phyloP scores from a whole-genome alignment of 2,329 filamentous ascomycete species.

The Dryadomyces quercivorus region DNA sequence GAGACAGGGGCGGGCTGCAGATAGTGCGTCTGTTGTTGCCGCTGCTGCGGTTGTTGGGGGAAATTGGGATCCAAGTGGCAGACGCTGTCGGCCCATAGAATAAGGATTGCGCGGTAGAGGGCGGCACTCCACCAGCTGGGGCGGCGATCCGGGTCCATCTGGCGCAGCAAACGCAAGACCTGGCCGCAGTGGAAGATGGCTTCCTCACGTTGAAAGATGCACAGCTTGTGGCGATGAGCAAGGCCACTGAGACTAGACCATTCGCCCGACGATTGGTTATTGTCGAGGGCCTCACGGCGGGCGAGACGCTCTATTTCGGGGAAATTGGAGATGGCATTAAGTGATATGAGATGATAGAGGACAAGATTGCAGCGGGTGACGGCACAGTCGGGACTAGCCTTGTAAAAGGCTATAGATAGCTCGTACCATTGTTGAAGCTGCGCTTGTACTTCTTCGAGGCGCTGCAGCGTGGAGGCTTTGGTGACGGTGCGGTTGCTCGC shows the following conservation, averaged over 20 bases:
- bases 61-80: slow-evolving; percentile 30
- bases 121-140: slow-evolving; percentile 63
- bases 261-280: slow-evolving; percentile 17
- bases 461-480: slow-evolving; percentile 44
- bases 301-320: slow-evolving; percentile 55
- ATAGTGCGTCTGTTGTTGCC: not conserved
- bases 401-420: slow-evolving; percentile 43
- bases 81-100: slow-evolving; percentile 52
- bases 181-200: slow-evolving; percentile 57
- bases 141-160: slow-evolving; percentile 46
- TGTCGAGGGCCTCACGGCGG: slow-evolving; percentile 43
- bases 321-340: slow-evolving; percentile 58
- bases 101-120: slow-evolving; percentile 53
- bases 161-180: slow-evolving; percentile 46
- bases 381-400: slow-evolving; percentile 42
- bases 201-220: slow-evolving; percentile 51
- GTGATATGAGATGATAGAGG: slow-evolving; percentile 57
- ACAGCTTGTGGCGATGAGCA: slow-evolving; percentile 45
- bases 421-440: slow-evolving; percentile 56
- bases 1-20: not conserved
- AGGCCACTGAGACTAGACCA: slow-evolving; percentile 25
- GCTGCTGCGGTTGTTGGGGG: slow-evolving; percentile 13
- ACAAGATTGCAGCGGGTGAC: slow-evolving; percentile 54
- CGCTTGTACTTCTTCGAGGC: slow-evolving; percentile 51
- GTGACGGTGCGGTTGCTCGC: slow-evolving; percentile 34